phyloP scores from a whole-genome alignment of 768 basidiomycete species.

The Lactarius hengduanensis region DNA sequence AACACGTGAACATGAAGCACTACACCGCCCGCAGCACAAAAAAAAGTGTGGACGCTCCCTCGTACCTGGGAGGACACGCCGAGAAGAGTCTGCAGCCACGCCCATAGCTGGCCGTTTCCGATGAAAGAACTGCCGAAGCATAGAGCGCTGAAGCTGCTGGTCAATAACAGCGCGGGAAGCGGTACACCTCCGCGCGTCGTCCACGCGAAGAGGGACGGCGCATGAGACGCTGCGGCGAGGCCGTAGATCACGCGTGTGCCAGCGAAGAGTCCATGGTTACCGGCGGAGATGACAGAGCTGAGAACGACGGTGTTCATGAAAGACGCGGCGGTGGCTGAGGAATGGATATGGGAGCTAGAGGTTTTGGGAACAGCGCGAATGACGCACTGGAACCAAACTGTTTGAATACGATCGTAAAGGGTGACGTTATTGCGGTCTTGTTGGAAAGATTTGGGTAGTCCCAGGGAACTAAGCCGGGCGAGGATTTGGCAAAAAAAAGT shows the following conservation, averaged over 20 bases:
- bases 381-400: slow-evolving; percentile 67
- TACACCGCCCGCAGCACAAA: no score
- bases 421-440: slow-evolving; percentile 69
- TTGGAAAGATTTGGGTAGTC: slow-evolving; percentile 75
- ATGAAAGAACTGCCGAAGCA: slow-evolving; percentile 78
- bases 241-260: slow-evolving; percentile 82
- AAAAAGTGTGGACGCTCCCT: no score
- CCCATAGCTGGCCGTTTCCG: slow-evolving; percentile 74
- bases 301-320: slow-evolving; percentile 87
- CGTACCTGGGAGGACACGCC: slow-evolving; percentile 84
- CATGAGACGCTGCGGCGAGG: slow-evolving; percentile 61
- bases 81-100: slow-evolving; percentile 84
- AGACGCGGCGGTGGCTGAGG: slow-evolving; percentile 62
- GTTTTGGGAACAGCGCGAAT: not conserved
- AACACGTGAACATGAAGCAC: not conserved
- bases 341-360: not conserved
- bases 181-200: slow-evolving; percentile 73
- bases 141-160: slow-evolving; percentile 70
- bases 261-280: slow-evolving; percentile 83
- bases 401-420: slow-evolving; percentile 84
- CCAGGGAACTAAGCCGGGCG: slow-evolving; percentile 56
- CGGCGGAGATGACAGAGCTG: slow-evolving; percentile 79
- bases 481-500: not conserved
- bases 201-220: slow-evolving; percentile 65
- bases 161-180: slow-evolving; percentile 62